A percentile compares a stretch with the other conserved stretches of the same genome.
Conservation (phyloP, 2,329 filamentous ascomycete species). For the Cordyceps cateniannulata region DNA sequence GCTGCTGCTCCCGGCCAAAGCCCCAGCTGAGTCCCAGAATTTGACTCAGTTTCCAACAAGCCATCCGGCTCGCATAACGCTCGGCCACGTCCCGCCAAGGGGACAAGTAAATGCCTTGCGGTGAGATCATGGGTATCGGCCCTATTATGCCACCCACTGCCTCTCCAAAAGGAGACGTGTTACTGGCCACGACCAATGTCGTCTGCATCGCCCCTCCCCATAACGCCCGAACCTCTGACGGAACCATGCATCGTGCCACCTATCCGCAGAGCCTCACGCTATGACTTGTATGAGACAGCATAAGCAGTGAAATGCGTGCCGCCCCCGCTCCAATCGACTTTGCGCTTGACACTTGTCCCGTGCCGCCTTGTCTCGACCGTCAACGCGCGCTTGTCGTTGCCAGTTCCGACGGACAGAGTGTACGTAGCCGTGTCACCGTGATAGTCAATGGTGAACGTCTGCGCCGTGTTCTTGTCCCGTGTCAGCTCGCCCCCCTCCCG, state of each 20-base stretch:
- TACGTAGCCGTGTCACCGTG: background rate
- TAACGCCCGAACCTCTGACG: background rate
- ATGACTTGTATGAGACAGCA: conserved; percentile 6
- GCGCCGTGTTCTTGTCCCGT: background rate
- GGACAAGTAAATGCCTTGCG: background rate
- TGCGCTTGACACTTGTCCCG: background rate
- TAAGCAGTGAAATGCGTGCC: conserved; percentile 1
- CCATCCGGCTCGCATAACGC: background rate
- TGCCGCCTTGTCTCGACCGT: background rate
- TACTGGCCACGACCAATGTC: background rate
- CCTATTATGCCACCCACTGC: too few species aligned
- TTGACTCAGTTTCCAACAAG: background rate
- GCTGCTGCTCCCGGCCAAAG: background rate
- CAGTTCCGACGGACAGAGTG: background rate
- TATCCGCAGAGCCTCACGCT: background rate
- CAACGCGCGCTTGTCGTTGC: background rate
- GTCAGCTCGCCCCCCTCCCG: conserved; percentile 11
- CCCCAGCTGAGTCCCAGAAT: background rate
- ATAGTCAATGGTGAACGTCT: conserved; percentile 6
- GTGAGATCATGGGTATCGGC: background rate
- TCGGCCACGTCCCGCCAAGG: background rate
- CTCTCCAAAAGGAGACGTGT: background rate
- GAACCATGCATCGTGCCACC: background rate
- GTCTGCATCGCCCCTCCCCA: background rate
- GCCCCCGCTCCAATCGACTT: background rate